Base-by-base conservation (phyloP, 2,329 filamentous ascomycete species). In the Sporothrix brasiliensis region DNA sequence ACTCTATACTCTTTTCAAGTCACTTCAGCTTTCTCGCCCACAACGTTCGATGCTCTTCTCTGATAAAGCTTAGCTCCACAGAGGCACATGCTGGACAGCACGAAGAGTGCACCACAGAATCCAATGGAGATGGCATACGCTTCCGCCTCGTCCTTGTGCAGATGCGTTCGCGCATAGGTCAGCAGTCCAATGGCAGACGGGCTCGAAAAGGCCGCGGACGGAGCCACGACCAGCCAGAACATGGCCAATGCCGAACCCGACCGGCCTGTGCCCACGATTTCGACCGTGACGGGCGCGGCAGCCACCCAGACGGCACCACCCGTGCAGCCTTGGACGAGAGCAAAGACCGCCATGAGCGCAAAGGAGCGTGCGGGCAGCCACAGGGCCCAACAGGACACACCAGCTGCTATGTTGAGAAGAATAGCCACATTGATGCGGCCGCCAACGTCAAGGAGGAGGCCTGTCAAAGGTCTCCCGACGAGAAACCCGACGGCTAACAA, bases 221-320 rank as follows among this genome's bases (percentile, higher is more conserved):
- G 47, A 2, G 68, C 63, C 65, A 70, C 24, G 7, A 49, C 19
- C 10, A 72, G 39, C 68, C 68, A 72, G 49, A 72, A 72, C 6
- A 72, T 65, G 53, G 68, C 65, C n/a, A 72, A 24, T 58, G 72
- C 69, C 49, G 71, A 70, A 4, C 70, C 73, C 61, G 73, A 73
- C 69, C 70, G 70, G 60, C 66, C 71, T 54, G 53, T 30, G 13
- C 70, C 67, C 1, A 71, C 52, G 11, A 71, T 60, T 24, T 69
- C 67, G 65, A 68, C 67, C 47, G 71, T 72, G 10, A 71, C 67
- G 0, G 70, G 70, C 3, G 70, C 60, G 3, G 70, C 70, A 9
- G 67, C 67, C 7, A 81, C 79, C 81, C 84, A 87, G 2, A 88
- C 77, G 0, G 84, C 84, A 13, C 86, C 86, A 70, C 88, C 86